Evolutionary conservation across 2,329 filamentous ascomycete species (phyloP), one percentile per base, ranked within the genome.

Genomic region (Madurella fahalii): DNA sequence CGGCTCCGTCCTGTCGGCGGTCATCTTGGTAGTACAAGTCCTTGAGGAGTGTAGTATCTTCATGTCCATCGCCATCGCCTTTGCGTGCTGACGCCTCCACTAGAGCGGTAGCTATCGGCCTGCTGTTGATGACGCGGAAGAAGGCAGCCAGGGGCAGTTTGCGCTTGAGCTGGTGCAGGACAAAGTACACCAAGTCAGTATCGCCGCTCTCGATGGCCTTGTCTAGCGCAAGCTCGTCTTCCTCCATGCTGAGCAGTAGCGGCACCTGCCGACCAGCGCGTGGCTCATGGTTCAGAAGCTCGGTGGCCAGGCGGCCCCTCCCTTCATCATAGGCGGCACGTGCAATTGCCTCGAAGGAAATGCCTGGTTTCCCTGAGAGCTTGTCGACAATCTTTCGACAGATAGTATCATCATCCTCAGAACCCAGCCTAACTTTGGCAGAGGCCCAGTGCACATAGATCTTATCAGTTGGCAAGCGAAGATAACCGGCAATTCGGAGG

Each of bases 21-120:
- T 99, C 94, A 65, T 97, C 94, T 72, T 97, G 94, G 69, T 99
- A 99, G 74, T 94, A 99, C 3, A 99, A 77, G 67, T 97, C 94
- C 66, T 97, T 99, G 25, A 99, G 82, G 18, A 99, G 72, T 0
- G 82, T 80, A 64, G 95, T 91, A 64, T 95, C 87, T 18, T 66
- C 64, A 18, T 49, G 50, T 2, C 52, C 63, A 8, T 61, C 61
- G 13, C 54, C 60, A 17, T 72, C 75, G 48, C 89, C 84, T 48
- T 81, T 77, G 43, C 73, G 68, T 0, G 94, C 93, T 0, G 86
- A 87, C 1, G 90, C 82, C 70, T 99, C 94, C 20, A 99, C 89
- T 11, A 99, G 81, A 0, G 94, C 90, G 2, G 90, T 91, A 4
- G 94, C 94, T 25, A 90, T 81, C 0, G 93, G 91, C 1, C 92